Base-by-base conservation (phyloP, 108 stramenopile genomes). In the Fistulifera pelliculosa region DNA sequence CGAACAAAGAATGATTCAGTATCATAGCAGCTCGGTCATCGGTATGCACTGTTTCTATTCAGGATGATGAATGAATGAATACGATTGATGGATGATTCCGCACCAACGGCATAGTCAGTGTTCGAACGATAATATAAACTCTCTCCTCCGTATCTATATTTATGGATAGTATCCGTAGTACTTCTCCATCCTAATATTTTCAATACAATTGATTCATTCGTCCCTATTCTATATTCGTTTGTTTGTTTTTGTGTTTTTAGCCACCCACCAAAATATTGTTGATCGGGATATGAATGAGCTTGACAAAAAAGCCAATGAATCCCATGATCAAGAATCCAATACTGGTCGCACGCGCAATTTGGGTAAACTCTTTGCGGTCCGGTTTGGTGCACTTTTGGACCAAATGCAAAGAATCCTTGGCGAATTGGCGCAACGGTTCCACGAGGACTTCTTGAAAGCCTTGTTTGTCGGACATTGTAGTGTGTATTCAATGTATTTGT, bases 261-360 rank as follows among this genome's bases (percentile, higher is more conserved):
- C 69, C 69, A 4, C 92, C 92, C 19, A 93, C 87, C 58, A 99
- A 61, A 76, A 99, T 98, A 66, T 99, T 98, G 73, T 99, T 99
- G 79, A 99, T 99, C 13, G 99, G 99, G 56, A 99, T 99, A 76
- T 99, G 99, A 54, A 99, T 84, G 49, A 99, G 77, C 85, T 99
- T 99, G 63, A 99, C 99, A 68, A 99, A 99, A 76, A 99, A 99
- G 15, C 99, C 99, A 61, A 99, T 94, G 62, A 99, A 97, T 26
- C 99, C 99, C 94, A 99, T 98, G 56, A 98, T 95, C 57, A 95
- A 75, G 59, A 99, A 98, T 13, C 99, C 99, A 52, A 98, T 66
- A 15, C 94, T 88, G 5, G 94, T 95, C 18, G 97, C 97, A 52
- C 70, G 61, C 35, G 96, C 96, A 62, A 98, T 96, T 23, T 58